A percentile compares a stretch with the other conserved stretches of the same genome.
These are phyloP conservation scores for Rhexocercosporidium sp. DNA, from an alignment of 2,329 filamentous ascomycete genomes.

Conservation along the genomic window DNA sequence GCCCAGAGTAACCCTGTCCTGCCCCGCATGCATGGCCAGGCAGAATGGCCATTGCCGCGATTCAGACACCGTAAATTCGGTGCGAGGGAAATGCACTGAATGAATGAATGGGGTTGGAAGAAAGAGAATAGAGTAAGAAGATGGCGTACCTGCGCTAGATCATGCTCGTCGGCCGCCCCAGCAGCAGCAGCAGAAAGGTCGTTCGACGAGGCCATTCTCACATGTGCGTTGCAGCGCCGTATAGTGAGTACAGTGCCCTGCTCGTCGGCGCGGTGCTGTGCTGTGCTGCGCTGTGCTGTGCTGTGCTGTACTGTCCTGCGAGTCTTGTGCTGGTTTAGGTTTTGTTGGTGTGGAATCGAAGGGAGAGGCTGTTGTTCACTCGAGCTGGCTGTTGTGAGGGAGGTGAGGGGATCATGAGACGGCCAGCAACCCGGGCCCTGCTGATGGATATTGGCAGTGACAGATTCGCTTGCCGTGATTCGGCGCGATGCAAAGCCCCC, in stretches of 20 bases:
- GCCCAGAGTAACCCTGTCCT: too few species aligned
- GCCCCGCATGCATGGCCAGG: too few species aligned
- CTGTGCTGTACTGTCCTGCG: too few species aligned
- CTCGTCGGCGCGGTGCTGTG: too few species aligned
- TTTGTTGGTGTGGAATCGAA: not conserved
- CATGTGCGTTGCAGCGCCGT: not conserved
- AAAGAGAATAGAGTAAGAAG: too few species aligned
- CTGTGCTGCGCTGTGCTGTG: too few species aligned
- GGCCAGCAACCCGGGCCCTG: not conserved
- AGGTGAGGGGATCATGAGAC: not conserved
- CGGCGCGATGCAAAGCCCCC: not conserved
- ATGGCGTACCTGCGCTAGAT: constrained; percentile 32
- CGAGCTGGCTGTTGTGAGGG: not conserved
- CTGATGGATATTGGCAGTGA: not conserved
- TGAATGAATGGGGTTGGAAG: too few species aligned
- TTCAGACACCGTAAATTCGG: too few species aligned
- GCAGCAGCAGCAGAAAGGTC: constrained; percentile 7
- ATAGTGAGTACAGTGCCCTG: not conserved
- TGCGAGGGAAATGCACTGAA: too few species aligned
- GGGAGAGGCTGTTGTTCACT: not conserved
- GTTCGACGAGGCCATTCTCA: constrained; percentile 17
- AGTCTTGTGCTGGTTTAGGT: too few species aligned
- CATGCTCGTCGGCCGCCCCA: constrained; percentile 19
- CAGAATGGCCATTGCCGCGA: too few species aligned
- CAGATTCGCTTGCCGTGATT: not conserved